Base-by-base conservation (phyloP, 2,329 filamentous ascomycete species). In the Zymoseptoria ardabiliae region DNA sequence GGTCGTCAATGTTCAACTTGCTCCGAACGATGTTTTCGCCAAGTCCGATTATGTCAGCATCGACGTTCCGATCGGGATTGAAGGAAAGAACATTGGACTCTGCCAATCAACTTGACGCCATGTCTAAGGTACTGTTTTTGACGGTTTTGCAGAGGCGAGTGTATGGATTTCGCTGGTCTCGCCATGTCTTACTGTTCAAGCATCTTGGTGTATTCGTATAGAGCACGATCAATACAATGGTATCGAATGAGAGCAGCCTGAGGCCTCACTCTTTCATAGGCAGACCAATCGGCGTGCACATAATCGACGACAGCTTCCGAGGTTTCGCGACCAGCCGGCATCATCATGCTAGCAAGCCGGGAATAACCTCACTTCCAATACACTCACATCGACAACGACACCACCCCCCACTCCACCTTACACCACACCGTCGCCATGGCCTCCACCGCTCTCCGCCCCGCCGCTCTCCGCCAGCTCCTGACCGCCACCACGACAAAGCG, bases 371-470 rank as follows among this genome's bases (percentile, higher is more conserved):
- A 45, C 35, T 4, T 45, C 35, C 11, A 45, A 5, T 17, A 45
- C 35, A 45, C 35, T 25, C 20, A n/a, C 11, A 53, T 53, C 22
- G 21, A 30, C 13, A 10, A 49, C 45, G 23, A 56, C 56, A 53
- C 25, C 55, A 57, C 61, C 57, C 30, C 52, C 57, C 20, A 35
- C 53, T 28, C 50, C 41, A 21, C 56, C 20, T 10, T 50, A 21
- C 20, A 23, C 61, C 52, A 21, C 55, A 75, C 67, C 53, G 49
- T 59, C 58, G 55, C 60, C 58, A 69, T 71, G 71, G 83, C 83
- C 81, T 79, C 81, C 66, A 80, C 80, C 66, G 72, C 81, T 68
- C 72, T 81, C 68, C 79, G 79, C 65, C 76, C 80, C 61, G 70
- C 75, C 54, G 69, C 82, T 66, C 72, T 82, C 64, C 75, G 78